A percentile compares a stretch with the other conserved stretches of the same genome.
phyloP scores from a whole-genome alignment of 148 eudicot genomes.

The Rhododendron ferrugineum region DNA sequence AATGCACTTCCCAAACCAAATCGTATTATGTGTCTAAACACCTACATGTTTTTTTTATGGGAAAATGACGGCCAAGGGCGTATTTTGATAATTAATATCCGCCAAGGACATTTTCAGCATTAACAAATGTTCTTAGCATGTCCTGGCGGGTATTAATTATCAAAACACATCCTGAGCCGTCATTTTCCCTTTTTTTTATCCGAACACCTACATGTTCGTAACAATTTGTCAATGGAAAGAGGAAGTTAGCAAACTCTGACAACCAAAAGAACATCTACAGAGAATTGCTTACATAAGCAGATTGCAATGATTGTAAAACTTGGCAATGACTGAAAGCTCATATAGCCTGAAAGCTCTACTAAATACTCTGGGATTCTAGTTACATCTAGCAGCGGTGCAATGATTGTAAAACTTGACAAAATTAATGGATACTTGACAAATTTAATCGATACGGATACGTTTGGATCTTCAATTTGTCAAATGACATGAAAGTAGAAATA shows the following conservation, averaged over 20 bases:
- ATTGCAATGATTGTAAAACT: not conserved
- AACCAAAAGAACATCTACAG: not conserved
- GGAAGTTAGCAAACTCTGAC: not conserved
- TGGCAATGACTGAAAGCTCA: not conserved
- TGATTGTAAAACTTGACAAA: no score
- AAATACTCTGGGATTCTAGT: not conserved
- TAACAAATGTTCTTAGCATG: no score
- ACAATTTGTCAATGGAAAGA: not conserved
- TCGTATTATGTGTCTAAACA: no score
- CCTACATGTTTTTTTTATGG: no score
- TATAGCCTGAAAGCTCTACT: not conserved
- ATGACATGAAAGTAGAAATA: not conserved
- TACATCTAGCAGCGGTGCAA: not conserved
- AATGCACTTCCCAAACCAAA: not conserved
- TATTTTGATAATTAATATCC: no score
- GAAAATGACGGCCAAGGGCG: no score
- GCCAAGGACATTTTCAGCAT: no score
- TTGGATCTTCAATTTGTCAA: not conserved
- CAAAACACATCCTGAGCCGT: no score
- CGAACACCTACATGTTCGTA: not conserved
- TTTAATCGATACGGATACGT: not conserved
- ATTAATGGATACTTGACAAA: not conserved
- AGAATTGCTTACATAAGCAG: not conserved
- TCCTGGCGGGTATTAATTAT: no score
- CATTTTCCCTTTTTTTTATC: no score